Evolutionary conservation across 192 early-diverging fungal species (phyloP).

Genomic region (Podila minutissima): DNA sequence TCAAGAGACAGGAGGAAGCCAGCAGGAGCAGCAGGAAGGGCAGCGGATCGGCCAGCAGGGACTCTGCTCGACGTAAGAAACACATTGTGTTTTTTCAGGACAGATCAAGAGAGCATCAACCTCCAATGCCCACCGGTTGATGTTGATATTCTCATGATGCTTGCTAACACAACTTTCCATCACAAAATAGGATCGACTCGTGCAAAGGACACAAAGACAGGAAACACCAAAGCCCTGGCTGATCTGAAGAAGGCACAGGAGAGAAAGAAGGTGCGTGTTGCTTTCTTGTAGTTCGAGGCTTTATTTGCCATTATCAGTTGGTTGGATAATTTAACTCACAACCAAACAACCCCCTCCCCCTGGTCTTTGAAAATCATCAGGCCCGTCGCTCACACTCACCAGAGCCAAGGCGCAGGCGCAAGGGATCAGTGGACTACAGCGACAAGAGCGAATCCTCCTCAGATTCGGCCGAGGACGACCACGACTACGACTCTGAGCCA

Average conservation of each 20-base stretch:
- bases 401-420: slow-evolving; percentile 44
- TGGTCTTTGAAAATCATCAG: neutral
- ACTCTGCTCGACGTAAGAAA: slow-evolving; percentile 39
- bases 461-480: slow-evolving; percentile 31
- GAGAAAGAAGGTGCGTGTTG: slow-evolving; percentile 32
- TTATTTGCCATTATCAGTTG: too few species aligned
- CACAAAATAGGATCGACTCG: slow-evolving; percentile 58
- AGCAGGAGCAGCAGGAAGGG: slow-evolving; percentile 43
- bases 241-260: slow-evolving; percentile 63
- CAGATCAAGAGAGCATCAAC: neutral
- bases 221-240: slow-evolving; percentile 47
- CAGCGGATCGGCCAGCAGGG: slow-evolving; percentile 28
- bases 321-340: neutral
- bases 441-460: slow-evolving; percentile 38
- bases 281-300: neutral
- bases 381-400: slow-evolving; percentile 42
- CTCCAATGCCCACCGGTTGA: neutral
- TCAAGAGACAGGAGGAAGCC: slow-evolving; percentile 49
- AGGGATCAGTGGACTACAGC: slow-evolving; percentile 39
- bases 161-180: neutral
- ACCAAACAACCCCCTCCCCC: neutral
- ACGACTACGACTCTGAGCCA: slow-evolving; percentile 36
- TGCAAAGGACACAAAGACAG: slow-evolving; percentile 57
- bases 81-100: neutral
- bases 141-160: neutral